Evolutionary conservation across 805 yeast species (phyloP).

Genomic region (Cyberlindnera mrakii): DNA sequence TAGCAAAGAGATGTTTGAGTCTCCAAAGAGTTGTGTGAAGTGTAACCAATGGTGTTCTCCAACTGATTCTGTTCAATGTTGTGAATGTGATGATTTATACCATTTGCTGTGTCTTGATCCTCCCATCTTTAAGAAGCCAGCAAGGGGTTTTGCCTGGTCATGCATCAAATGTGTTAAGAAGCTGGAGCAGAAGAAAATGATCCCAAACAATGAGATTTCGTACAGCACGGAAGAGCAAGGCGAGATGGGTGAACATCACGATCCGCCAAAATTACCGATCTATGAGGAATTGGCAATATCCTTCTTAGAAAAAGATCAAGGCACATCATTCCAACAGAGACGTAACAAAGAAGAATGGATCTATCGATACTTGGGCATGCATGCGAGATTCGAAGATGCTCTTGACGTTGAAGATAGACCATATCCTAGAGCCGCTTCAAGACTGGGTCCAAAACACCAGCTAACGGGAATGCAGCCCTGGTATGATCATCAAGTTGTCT

Average conservation of each 20-base stretch:
- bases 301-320: slow-evolving; percentile 42
- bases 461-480: slow-evolving; percentile 60
- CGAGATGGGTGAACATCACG: neutral
- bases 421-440: slow-evolving; percentile 72
- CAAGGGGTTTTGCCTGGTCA: slow-evolving; percentile 86
- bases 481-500: slow-evolving; percentile 59
- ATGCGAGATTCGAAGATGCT: slow-evolving; percentile 69
- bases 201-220: slow-evolving; percentile 10
- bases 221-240: slow-evolving; percentile 3
- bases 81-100: slow-evolving; percentile 62
- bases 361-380: slow-evolving; percentile 71
- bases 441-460: slow-evolving; percentile 72
- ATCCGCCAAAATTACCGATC: slow-evolving; percentile 31
- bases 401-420: slow-evolving; percentile 73
- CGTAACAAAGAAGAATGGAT: slow-evolving; percentile 72
- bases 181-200: slow-evolving; percentile 15
- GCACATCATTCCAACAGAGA: slow-evolving; percentile 37
- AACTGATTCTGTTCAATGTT: slow-evolving; percentile 70
- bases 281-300: slow-evolving; percentile 54
- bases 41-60: slow-evolving; percentile 85
- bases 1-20: slow-evolving; percentile 53
- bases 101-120: slow-evolving; percentile 87
- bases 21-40: slow-evolving; percentile 64
- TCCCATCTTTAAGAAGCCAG: slow-evolving; percentile 72
- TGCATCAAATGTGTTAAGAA: slow-evolving; percentile 73